Evolutionary conservation across 805 yeast species (phyloP).

Genomic region (Starmera quercuum): DNA sequence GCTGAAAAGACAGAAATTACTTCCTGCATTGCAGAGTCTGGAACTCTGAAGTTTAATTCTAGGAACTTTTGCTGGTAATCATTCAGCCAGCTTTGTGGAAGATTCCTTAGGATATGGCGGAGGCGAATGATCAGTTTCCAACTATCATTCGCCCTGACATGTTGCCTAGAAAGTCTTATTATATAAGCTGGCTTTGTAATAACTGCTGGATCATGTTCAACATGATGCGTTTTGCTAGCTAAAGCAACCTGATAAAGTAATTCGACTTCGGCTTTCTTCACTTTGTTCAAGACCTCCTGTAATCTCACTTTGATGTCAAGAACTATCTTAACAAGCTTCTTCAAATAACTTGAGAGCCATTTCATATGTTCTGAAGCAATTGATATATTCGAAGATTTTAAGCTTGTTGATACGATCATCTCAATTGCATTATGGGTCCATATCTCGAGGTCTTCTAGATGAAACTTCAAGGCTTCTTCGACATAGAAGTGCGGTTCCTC

Average conservation of each 20-base stretch:
- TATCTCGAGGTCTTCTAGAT: slow-evolving; percentile 18
- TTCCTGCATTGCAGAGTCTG: slow-evolving; percentile 42
- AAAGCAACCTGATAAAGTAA: slow-evolving; percentile 34
- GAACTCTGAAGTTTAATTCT: slow-evolving; percentile 32
- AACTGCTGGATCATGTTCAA: slow-evolving; percentile 83
- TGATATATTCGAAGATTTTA: slow-evolving; percentile 22
- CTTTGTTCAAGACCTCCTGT: slow-evolving; percentile 5
- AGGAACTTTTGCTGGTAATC: slow-evolving; percentile 25
- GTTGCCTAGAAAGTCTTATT: slow-evolving; percentile 61
- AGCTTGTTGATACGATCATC: slow-evolving; percentile 17
- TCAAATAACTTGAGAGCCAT: slow-evolving; percentile 22
- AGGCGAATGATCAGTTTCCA: slow-evolving; percentile 83
- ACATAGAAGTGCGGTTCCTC: not conserved
- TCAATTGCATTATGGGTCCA: slow-evolving; percentile 21
- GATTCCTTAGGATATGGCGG: slow-evolving; percentile 57
- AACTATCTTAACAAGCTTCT: slow-evolving; percentile 6
- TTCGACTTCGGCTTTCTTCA: slow-evolving; percentile 20
- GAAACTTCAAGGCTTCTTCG: slow-evolving; percentile 1
- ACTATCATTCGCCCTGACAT: slow-evolving; percentile 71
- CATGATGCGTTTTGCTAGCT: slow-evolving; percentile 41
- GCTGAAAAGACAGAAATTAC: slow-evolving; percentile 54
- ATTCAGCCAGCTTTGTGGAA: slow-evolving; percentile 47
- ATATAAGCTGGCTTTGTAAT: slow-evolving; percentile 84
- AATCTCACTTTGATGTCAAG: slow-evolving; percentile 5
- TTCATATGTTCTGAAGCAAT: slow-evolving; percentile 25